phyloP scores from a whole-genome alignment of 1,139 yeast species.

The Debaryomyces sp. region DNA sequence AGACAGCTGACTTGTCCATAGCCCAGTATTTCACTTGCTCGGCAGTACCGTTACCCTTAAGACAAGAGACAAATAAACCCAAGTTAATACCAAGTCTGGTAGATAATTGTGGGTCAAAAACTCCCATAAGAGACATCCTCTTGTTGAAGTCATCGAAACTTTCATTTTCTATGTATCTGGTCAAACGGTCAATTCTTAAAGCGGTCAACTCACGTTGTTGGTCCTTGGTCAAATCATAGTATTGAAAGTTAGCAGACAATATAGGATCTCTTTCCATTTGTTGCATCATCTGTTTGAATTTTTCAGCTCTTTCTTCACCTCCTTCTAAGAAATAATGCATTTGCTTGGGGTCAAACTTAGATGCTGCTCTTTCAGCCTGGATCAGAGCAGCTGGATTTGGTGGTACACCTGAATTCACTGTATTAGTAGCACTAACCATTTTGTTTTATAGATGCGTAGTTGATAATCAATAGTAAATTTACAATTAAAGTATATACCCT shows the following conservation, averaged over 20 bases:
- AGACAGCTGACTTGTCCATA: constrained; percentile 37
- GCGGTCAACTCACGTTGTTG: constrained; percentile 42
- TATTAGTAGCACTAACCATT: constrained; percentile 7
- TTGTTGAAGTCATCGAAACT: constrained; percentile 37
- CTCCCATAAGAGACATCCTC: constrained; percentile 56
- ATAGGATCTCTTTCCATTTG: constrained; percentile 51
- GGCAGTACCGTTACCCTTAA: constrained; percentile 71
- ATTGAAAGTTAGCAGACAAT: constrained; percentile 33
- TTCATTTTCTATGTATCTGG: constrained; percentile 43
- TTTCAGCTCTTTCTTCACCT: constrained; percentile 32
- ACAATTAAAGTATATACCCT: constrained; percentile 1
- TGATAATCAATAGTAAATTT: neutral
- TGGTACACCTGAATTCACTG: constrained; percentile 22
- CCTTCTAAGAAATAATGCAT: constrained; percentile 50
- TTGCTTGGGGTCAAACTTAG: constrained; percentile 31
- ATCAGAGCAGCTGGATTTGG: constrained; percentile 42
- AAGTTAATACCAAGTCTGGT: constrained; percentile 61
- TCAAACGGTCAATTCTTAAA: constrained; percentile 37
- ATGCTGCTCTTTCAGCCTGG: constrained; percentile 35
- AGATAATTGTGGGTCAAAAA: constrained; percentile 62
- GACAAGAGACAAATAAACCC: constrained; percentile 69
- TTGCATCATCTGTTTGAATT: constrained; percentile 30
- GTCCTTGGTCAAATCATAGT: constrained; percentile 41
- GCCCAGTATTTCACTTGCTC: constrained; percentile 47
- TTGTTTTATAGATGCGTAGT: neutral